Base-by-base conservation (phyloP, 2,329 filamentous ascomycete species). In the Truncatella angustata region DNA sequence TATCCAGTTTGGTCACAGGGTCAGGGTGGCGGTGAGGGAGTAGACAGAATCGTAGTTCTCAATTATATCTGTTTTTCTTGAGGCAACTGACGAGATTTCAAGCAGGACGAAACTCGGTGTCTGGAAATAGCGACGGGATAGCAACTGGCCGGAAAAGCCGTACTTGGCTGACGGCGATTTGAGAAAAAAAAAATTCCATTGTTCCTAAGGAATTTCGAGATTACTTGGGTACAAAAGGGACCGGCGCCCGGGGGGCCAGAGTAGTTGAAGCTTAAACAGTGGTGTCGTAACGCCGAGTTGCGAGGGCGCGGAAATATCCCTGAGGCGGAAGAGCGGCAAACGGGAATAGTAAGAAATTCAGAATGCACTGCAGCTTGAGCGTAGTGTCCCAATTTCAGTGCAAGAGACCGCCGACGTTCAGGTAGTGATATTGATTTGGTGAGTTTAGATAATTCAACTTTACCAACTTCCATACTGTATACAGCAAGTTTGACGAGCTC, bases 51-150 rank as follows among this genome's bases (percentile, higher is more conserved):
- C 20, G n/a, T n/a, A n/a, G n/a, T n/a, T n/a, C n/a, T n/a, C n/a
- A n/a, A n/a, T n/a, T n/a, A n/a, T n/a, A n/a, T n/a, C n/a, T n/a
- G n/a, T n/a, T n/a, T n/a, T n/a, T 44, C 40, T 12, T 24, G 21
- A 28, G 16, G 32, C n/a, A 35, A 35, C 9, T 16, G 32, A 6
- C 37, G 37, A 12, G 18, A 40, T 24, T 18, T 11, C 16, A 44
- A 23, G 24, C 23, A 28, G 40, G 40, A 44, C 40, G 28, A 44
- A 44, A 44, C 40, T 44, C 40, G 40, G 40, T n/a, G n/a, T 24
- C 21, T 24, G n/a, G 24, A 43, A 40, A 40, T 18, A 20, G 20
- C n/a, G 11, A 40, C 36, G 20, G 36, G n/a, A 40, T 20, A 11
- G 24, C 37, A 18, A 40, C 18, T 18, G 37, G 24, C 24, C 40